A percentile compares a stretch with the other conserved stretches of the same genome.
These are phyloP conservation scores for Sphagnum tenellum DNA, from an alignment of 225 moss, liverwort and hornwort species.

Conservation along the genomic window DNA sequence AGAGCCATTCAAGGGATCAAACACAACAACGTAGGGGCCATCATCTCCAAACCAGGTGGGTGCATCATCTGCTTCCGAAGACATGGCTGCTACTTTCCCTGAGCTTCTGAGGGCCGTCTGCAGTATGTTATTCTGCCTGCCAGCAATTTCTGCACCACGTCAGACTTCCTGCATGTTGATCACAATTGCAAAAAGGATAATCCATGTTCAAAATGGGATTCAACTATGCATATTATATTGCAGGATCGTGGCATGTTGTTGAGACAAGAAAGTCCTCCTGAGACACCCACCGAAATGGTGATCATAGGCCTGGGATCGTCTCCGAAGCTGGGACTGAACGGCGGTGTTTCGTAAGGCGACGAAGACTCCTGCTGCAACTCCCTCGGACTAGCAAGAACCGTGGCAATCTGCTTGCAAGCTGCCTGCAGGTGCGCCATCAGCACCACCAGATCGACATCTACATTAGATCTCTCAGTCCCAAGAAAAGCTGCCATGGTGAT, in stretches of 20 bases:
- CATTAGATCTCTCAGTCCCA: conserved; percentile 40
- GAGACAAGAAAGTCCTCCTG: no score
- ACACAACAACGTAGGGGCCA: conserved; percentile 71
- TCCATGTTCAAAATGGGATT: no score
- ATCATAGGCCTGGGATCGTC: conserved; percentile 88
- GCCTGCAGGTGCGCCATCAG: conserved; percentile 74
- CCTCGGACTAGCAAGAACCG: conserved; percentile 63
- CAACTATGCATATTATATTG: no score
- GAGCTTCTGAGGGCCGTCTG: conserved; percentile 71
- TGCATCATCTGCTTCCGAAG: conserved; percentile 87
- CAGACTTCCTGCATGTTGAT: conserved; percentile 3
- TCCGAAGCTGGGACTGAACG: conserved; percentile 40
- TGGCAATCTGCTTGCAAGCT: conserved; percentile 79
- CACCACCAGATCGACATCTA: conserved; percentile 64
- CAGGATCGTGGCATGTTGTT: no score
- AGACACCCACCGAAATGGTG: conserved; percentile 65
- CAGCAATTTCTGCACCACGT: conserved; percentile 46
- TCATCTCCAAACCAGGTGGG: conserved; percentile 68
- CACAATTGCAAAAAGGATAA: no score
- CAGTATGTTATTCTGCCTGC: conserved; percentile 95
- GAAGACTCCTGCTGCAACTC: conserved; percentile 29
- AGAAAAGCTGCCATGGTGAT: conserved; percentile 55
- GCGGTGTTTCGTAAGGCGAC: conserved; percentile 11
- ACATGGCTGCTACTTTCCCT: conserved; percentile 80
- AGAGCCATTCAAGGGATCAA: conserved; percentile 93